Percentiles rank a stretch among this genome's conserved stretches.
Evolutionary conservation across 2,329 filamentous ascomycete genomes (phyloP).

Genomic region (Clarireedia monteithiana): DNA sequence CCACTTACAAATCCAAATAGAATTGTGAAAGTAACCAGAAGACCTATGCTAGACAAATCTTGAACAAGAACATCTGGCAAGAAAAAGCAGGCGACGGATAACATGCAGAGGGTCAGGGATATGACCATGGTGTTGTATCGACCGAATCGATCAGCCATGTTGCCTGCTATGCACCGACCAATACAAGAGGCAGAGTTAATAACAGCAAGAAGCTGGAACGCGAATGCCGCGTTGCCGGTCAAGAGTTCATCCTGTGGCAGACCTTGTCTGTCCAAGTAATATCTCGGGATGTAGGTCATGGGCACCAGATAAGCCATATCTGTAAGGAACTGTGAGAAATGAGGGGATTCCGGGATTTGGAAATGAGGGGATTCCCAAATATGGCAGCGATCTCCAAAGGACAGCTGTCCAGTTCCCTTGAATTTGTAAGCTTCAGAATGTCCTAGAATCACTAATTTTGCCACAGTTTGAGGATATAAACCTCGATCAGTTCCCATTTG

Average conservation of each 20-base stretch:
- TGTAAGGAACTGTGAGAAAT: constrained; percentile 63
- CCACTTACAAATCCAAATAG: constrained; percentile 79
- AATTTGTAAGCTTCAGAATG: too few relatives aligned
- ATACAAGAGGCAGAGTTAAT: constrained; percentile 75
- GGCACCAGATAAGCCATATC: constrained; percentile 75
- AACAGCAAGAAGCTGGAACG: constrained; percentile 75
- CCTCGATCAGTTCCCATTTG: too few relatives aligned
- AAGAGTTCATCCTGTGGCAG: background rate
- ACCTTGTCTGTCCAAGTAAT: background rate
- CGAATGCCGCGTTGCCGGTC: constrained; percentile 37
- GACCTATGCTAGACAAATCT: background rate
- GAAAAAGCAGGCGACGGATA: constrained; percentile 63
- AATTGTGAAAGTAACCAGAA: constrained; percentile 61
- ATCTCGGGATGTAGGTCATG: constrained; percentile 61
- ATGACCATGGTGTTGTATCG: constrained; percentile 77
- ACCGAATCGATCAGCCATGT: constrained; percentile 71
- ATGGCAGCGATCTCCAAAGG: too few relatives aligned
- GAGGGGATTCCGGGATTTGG: too few relatives aligned
- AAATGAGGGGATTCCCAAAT: too few relatives aligned
- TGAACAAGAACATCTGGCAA: constrained; percentile 43
- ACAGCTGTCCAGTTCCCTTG: too few relatives aligned
- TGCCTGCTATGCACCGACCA: constrained; percentile 73
- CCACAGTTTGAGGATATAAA: too few relatives aligned
- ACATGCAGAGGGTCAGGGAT: constrained; percentile 42
- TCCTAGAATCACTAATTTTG: too few relatives aligned